phyloP scores from a whole-genome alignment of 371 early-diverging fungal genomes.

The Rhizomucor pusillus region DNA sequence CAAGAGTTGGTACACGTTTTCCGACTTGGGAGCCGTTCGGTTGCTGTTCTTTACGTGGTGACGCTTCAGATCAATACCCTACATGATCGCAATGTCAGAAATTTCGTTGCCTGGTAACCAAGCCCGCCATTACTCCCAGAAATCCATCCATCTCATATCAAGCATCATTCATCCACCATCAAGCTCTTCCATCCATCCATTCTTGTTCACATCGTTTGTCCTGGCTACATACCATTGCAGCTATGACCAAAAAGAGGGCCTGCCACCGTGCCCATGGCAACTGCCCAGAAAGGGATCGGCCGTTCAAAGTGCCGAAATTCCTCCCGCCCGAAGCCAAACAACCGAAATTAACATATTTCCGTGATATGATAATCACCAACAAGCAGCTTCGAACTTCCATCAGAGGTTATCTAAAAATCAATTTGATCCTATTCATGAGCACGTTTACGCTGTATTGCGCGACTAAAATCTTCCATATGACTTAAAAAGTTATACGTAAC shows the following conservation, averaged over 20 bases:
- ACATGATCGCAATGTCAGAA: background rate
- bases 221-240: background rate
- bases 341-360: too few relatives aligned
- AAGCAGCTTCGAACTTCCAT: too few relatives aligned
- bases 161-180: too few relatives aligned
- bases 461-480: too few relatives aligned
- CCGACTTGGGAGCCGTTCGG: conserved; percentile 83
- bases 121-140: background rate
- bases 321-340: too few relatives aligned
- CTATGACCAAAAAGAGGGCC: background rate
- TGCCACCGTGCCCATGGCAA: background rate
- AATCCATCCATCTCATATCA: background rate
- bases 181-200: background rate
- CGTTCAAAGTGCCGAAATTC: too few relatives aligned
- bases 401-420: too few relatives aligned
- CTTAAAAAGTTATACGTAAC: too few relatives aligned
- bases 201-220: background rate
- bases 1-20: conserved; percentile 90
- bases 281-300: background rate
- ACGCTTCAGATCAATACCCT: conserved; percentile 96
- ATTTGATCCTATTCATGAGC: too few relatives aligned
- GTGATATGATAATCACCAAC: too few relatives aligned
- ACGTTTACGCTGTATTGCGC: too few relatives aligned
- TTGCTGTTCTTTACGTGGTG: conserved; percentile 91
- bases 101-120: too few relatives aligned